Base-by-base conservation (phyloP, 352 stramenopile genomes). In the Blastocystis sp. region DNA sequence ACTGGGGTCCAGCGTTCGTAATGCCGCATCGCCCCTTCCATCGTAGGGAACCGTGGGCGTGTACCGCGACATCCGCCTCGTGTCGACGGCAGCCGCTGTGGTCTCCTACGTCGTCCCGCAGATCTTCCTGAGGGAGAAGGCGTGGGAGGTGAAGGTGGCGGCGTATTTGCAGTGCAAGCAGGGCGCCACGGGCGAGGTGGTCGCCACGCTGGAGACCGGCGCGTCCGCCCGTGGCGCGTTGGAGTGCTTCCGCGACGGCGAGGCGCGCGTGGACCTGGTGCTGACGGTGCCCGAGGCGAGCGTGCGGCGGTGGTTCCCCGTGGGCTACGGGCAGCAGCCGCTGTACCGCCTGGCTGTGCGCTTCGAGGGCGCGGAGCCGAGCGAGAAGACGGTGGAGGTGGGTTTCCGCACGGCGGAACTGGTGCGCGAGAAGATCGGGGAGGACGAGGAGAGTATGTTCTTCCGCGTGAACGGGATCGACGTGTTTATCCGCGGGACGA, bases 1-100 rank as follows among this genome's bases (percentile, higher is more conserved):
- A 95, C 77, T 95, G 93, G 93, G 93, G 93, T 0, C 93, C 92
- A 40, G 70, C 65, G 71, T 69, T 48, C 19, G 61, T 79, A 69
- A 21, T 2, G 62, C 7, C 17, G 7, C 10, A 34, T 2, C 7
- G 11, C 10, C 34, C 28, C 17, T 23, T 41, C 34, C 19, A 48
- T 65, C 52, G 11, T 23, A 82, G 74, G 74, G 56, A 70, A 66
- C 74, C 2, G 61, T 70, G 21, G 74, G 74, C 45, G 70, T 82
- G 2, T 82, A 48, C 45, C 23, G 74, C 21, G 45, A 82, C 61
- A 82, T 82, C 38, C n/a, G 17, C 2, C 28, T 82, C n/a, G 74
- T 82, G 7, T 70, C 56, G 2, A 82, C 61, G 2, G 5, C 38
- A 2, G 43, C 56, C 1, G 74, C 74, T 9, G 56, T 70, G 21